These are phyloP conservation scores for Trichosporon faecale DNA, from an alignment of 1,284 basidiomycete genomes.

Conservation along the genomic window DNA sequence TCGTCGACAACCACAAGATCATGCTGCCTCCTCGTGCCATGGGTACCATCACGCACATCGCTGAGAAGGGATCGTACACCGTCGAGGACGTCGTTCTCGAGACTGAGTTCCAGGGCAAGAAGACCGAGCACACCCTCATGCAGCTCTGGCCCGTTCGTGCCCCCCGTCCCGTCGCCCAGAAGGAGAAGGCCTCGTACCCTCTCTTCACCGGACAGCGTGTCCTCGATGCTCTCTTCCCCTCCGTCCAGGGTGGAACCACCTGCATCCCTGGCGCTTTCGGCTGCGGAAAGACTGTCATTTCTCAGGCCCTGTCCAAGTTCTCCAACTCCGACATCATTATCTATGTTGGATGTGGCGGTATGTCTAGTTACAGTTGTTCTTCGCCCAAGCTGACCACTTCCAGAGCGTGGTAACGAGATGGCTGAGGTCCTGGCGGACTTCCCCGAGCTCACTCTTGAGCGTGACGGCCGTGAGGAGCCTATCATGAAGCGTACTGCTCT, in stretches of 20 bases:
- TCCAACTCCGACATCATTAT: constrained; percentile 99
- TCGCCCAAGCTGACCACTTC: constrained; percentile 19
- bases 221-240: constrained; percentile 96
- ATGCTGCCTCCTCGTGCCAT: constrained; percentile 91
- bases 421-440: constrained; percentile 98
- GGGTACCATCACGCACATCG: constrained; percentile 90
- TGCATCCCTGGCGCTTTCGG: constrained; percentile 99
- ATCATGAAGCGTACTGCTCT: constrained; percentile 99
- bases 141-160: constrained; percentile 99
- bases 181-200: constrained; percentile 88
- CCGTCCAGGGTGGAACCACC: constrained; percentile 98
- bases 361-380: constrained; percentile 39
- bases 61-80: constrained; percentile 89
- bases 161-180: constrained; percentile 89
- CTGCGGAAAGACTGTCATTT: constrained; percentile 96
- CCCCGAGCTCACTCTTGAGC: constrained; percentile 90
- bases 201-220: constrained; percentile 96
- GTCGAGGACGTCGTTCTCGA: constrained; percentile 95
- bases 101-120: constrained; percentile 96
- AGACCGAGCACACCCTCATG: constrained; percentile 90
- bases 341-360: constrained; percentile 85
- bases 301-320: constrained; percentile 94
- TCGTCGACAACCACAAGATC: constrained; percentile 94
- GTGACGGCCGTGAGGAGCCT: constrained; percentile 86
- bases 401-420: constrained; percentile 61